Evolutionary conservation across 2,329 filamentous ascomycete genomes (phyloP), one percentile per base, ranked within the genome.

Genomic region (Trichoderma atrobrunneum): DNA sequence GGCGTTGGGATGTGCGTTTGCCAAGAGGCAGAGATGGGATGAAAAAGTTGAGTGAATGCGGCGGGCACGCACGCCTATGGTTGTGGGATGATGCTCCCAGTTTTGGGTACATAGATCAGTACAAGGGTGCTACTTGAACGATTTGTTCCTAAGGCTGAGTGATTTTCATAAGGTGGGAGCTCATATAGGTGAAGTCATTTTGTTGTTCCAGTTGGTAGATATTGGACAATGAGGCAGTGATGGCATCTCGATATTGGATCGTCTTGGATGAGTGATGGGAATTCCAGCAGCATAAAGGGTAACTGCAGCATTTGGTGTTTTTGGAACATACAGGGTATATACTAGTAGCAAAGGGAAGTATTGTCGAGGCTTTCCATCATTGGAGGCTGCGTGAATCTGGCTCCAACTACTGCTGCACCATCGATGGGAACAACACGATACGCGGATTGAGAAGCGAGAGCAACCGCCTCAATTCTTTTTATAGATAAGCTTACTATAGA

Each of bases 201-300:
- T 48, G 18, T n/a, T 18, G 2, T n/a, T 48, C 7, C n/a, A n/a
- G 18, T 48, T 4, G n/a, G 10, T 10, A 51, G 43, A 51, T 24
- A 7, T 24, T 51, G 11, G 11, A 24, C 8, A 51, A 7, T 5
- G 48, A 51, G n/a, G 48, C 48, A 51, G 48, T 12, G 10, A 51
- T 12, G n/a, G 48, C 11, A 24, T 54, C n/a, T 11, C 11, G 48
- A 24, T 24, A 5, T 11, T 7, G 1, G 11, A 5, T 7, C 11
- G 10, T 24, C 43, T 21, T 6, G 3, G n/a, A 10, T 1, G 10
- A 11, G 3, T 0, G n/a, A 12, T 6, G 3, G n/a, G 2, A 21
- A 51, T 12, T 21, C 4, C 5, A 12, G 1, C 10, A 51, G n/a
- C n/a, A n/a, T 48, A 21, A 6, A 21, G 6, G 4, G 4, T 18